These are phyloP conservation scores for Dryas drummondii DNA, from an alignment of 306 rosid genomes.

Conservation along the genomic window DNA sequence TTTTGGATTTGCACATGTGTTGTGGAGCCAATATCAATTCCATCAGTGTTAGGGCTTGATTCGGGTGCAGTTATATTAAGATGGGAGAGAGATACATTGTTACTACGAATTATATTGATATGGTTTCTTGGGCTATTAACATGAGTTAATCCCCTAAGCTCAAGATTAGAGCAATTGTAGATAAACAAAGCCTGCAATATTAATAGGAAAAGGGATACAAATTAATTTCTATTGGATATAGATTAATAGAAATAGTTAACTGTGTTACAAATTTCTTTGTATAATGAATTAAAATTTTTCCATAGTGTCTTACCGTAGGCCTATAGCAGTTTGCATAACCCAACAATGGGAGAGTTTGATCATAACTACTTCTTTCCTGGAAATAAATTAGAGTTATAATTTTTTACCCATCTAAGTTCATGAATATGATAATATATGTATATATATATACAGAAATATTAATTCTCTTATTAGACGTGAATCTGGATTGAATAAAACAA, in stretches of 20 bases:
- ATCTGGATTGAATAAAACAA: too few relatives aligned
- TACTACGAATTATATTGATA: neutral
- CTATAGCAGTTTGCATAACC: neutral
- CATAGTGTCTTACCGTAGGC: neutral
- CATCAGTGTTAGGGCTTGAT: constrained; percentile 15
- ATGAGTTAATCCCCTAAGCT: constrained; percentile 4
- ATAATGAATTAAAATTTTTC: neutral
- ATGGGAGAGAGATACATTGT: constrained; percentile 1
- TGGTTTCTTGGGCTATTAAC: constrained; percentile 5
- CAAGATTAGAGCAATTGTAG: neutral
- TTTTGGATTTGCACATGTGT: neutral
- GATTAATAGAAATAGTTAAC: too few relatives aligned
- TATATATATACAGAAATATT: too few relatives aligned
- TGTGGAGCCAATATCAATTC: neutral
- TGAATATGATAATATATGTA: too few relatives aligned
- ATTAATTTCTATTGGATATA: too few relatives aligned
- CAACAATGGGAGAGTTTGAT: neutral
- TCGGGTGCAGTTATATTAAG: constrained; percentile 1
- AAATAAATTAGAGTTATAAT: neutral
- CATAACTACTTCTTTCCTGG: neutral
- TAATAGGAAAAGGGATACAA: too few relatives aligned
- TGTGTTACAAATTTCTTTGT: too few relatives aligned
- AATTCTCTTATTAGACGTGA: too few relatives aligned
- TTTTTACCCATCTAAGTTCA: too few relatives aligned
- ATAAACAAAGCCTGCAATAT: neutral